Base-by-base conservation (phyloP, 495 filamentous ascomycete genomes). In the Podospora pseudopauciseta region DNA sequence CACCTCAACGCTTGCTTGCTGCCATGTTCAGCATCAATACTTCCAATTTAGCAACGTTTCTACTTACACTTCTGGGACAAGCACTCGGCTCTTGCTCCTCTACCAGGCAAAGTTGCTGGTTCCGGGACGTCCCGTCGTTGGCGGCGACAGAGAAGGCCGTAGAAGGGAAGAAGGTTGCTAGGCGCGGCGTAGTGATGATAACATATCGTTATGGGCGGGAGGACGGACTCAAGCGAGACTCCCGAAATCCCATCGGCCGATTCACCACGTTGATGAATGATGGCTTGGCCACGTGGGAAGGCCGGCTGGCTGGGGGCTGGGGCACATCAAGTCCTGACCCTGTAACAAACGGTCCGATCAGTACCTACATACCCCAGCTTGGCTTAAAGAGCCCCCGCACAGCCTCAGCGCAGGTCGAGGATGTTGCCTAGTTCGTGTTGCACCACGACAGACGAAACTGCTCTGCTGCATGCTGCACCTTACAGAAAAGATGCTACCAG, bases 391-490 rank as follows among this genome's bases (percentile, higher is more conserved):
- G 55, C 18, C 55, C 55, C 55, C 55, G 55, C 55, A 58, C 55
- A 58, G 55, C 55, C 55, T 58, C 55, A 58, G 55, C 55, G 13
- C 55, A 58, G 55, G 6, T 58, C 55, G 11, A 20, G 13, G 4
- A 26, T 58, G 55, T 58, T 58, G 55, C 55, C 55, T 58, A 58
- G 23, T 18, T 19, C n/a, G 23, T 20, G 55, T 58, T 26, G 55
- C 23, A 58, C 55, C n/a, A 58, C 18, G 1, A 58, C 23, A 19
- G 55, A 58, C n/a, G 11, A 58, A 58, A 26, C n/a, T 9, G 55
- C n/a, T 58, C 55, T 58, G 55, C 55, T 58, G 55, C n/a, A 26
- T 20, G 13, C 55, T 58, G 55, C 55, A 58, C 55, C 55, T 9
- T 58, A 5, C 15, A 58, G 55, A 26, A 58, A 19, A 19, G n/a